Conservation (phyloP, 805 yeast genomes). For the Lachancea kluyveri region DNA sequence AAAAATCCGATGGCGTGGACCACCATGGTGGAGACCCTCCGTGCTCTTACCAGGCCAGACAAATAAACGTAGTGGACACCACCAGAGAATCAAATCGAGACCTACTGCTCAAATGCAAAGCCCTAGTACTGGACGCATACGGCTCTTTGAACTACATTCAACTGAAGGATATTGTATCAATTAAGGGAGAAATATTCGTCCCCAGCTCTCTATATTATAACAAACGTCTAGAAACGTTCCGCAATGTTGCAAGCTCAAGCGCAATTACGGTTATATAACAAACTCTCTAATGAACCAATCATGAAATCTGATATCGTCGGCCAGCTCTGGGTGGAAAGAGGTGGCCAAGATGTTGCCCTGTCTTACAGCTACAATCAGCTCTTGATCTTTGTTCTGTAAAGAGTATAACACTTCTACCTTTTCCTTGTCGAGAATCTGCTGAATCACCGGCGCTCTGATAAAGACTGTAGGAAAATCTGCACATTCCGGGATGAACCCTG, state of each 20-base stretch:
- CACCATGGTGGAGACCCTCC: too few species aligned
- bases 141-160: conserved; percentile 4
- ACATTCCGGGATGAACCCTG: conserved; percentile 36
- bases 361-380: conserved; percentile 61
- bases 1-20: too few species aligned
- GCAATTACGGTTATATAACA: conserved; percentile 29
- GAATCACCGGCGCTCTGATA: conserved; percentile 73
- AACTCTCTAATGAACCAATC: conserved; percentile 62
- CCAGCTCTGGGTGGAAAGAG: conserved; percentile 75
- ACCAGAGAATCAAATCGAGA: conserved; percentile 4
- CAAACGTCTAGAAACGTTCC: conserved; percentile 10
- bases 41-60: background rate
- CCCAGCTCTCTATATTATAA: conserved; percentile 17
- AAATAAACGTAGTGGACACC: conserved; percentile 25
- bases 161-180: conserved; percentile 1
- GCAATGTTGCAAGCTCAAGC: background rate
- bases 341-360: conserved; percentile 67
- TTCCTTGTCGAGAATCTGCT: conserved; percentile 19
- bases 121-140: conserved; percentile 10
- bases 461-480: conserved; percentile 42
- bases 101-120: conserved; percentile 5
- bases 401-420: conserved; percentile 38
- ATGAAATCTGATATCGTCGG: conserved; percentile 54
- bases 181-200: conserved; percentile 9
- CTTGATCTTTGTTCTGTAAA: conserved; percentile 24